Evolutionary conservation across 140 eudicot genomes (phyloP).

Genomic region (Erigeron philadelphicus): DNA sequence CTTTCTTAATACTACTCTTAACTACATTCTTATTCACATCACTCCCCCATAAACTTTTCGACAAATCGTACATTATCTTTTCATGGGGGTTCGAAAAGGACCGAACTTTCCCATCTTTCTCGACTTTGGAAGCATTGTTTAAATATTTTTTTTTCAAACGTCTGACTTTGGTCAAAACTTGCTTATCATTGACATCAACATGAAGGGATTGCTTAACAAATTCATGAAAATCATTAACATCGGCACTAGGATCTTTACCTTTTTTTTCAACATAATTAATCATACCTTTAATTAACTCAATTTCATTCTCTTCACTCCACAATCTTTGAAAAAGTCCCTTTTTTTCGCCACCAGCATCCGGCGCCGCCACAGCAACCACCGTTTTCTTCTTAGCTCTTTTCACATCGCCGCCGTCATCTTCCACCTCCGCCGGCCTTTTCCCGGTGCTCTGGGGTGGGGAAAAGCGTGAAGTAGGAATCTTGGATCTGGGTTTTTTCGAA

Average conservation of each 20-base stretch:
- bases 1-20: conserved; percentile 10
- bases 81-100: conserved; percentile 56
- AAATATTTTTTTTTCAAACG: conserved; percentile 53
- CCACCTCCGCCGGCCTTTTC: conserved; percentile 39
- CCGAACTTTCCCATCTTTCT: conserved; percentile 34
- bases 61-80: conserved; percentile 41
- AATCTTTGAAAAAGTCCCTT: conserved; percentile 48
- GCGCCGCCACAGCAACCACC: conserved; percentile 29
- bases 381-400: conserved; percentile 40
- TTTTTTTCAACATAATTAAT: conserved; percentile 38
- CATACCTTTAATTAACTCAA: conserved; percentile 64
- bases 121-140: conserved; percentile 29
- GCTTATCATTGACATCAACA: conserved; percentile 45
- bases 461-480: conserved; percentile 25
- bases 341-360: conserved; percentile 31
- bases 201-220: conserved; percentile 53
- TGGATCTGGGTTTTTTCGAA: conserved; percentile 40
- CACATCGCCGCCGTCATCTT: conserved; percentile 15
- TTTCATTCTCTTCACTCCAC: conserved; percentile 70
- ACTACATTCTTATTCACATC: conserved; percentile 21
- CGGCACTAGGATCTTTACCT: conserved; percentile 47
- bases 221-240: conserved; percentile 44
- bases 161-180: conserved; percentile 48
- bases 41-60: conserved; percentile 61
- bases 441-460: conserved; percentile 29